These are phyloP conservation scores for Dipsacomyces acuminosporus DNA, from an alignment of 371 early-diverging fungal genomes.

Conservation along the genomic window DNA sequence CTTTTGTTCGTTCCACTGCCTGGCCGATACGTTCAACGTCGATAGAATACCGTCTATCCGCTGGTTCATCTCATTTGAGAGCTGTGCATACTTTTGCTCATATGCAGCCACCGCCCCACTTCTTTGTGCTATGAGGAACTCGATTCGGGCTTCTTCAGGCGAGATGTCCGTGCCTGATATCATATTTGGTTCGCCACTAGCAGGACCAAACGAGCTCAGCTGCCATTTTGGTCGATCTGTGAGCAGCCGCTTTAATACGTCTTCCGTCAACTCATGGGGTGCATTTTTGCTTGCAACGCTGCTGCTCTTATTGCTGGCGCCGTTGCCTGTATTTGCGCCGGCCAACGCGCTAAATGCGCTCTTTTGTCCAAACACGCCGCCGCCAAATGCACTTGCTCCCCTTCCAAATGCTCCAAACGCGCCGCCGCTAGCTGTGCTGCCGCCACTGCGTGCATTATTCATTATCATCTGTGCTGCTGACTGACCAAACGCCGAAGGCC, in stretches of 20 bases:
- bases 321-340: background rate
- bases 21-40: conserved; percentile 8
- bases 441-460: conserved; percentile 1
- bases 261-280: conserved; percentile 1
- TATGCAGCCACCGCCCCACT: conserved; percentile 5
- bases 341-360: background rate
- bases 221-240: conserved; percentile 28
- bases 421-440: background rate
- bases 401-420: conserved; percentile 13
- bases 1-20: conserved; percentile 10
- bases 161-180: conserved; percentile 37
- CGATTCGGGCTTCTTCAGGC: conserved; percentile 37
- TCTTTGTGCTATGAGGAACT: conserved; percentile 10
- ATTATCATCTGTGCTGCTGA: conserved; percentile 23
- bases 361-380: conserved; percentile 5
- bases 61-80: conserved; percentile 10
- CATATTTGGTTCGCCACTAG: conserved; percentile 17
- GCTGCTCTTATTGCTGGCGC: background rate
- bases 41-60: conserved; percentile 6
- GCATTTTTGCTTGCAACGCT: background rate
- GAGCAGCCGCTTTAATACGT: conserved; percentile 4
- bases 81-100: conserved; percentile 23
- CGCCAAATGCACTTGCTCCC: conserved; percentile 6
- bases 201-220: conserved; percentile 28
- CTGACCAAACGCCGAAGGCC: conserved; percentile 36